Conservation (phyloP, 2,329 filamentous ascomycete species). For the Periconia digitata region DNA sequence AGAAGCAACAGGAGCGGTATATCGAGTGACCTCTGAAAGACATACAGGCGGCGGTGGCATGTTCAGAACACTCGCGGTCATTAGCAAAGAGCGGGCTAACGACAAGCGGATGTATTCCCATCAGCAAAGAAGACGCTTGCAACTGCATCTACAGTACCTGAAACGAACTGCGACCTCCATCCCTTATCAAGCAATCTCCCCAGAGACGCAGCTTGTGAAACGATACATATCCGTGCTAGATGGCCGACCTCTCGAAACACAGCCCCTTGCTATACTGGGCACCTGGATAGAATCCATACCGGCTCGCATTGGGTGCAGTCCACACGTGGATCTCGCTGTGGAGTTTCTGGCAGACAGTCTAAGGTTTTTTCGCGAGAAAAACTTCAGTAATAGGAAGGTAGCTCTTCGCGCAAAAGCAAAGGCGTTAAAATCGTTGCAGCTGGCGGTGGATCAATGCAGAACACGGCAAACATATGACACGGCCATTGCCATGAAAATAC, state of each 20-base stretch:
- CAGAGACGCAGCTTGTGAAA: slow-evolving; percentile 21
- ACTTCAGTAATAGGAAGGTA: slow-evolving; percentile 20
- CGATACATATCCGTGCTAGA: slow-evolving; percentile 28
- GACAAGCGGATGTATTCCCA: slow-evolving; percentile 14
- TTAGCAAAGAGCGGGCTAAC: slow-evolving; percentile 12
- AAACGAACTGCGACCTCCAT: slow-evolving; percentile 9
- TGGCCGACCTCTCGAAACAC: slow-evolving; percentile 9
- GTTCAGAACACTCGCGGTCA: slow-evolving; percentile 27
- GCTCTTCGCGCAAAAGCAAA: slow-evolving; percentile 25
- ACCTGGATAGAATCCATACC: slow-evolving; percentile 33
- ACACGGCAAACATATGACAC: slow-evolving; percentile 25
- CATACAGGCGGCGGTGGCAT: slow-evolving; percentile 26
- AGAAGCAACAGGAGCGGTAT: slow-evolving; percentile 6
- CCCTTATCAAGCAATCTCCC: slow-evolving; percentile 14
- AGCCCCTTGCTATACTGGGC: slow-evolving; percentile 28
- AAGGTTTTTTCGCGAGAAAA: slow-evolving; percentile 20
- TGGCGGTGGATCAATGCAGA: slow-evolving; percentile 15
- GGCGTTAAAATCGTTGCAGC: slow-evolving; percentile 26
- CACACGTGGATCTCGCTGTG: slow-evolving; percentile 29
- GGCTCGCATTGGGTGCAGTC: slow-evolving; percentile 26
- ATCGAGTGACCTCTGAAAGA: slow-evolving; percentile 21
- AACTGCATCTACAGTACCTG: slow-evolving; percentile 17
- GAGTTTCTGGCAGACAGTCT: slow-evolving; percentile 30
- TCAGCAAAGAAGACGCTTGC: slow-evolving; percentile 16
- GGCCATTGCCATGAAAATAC: slow-evolving; percentile 30